phyloP scores from a whole-genome alignment of 164 flowering plant genomes.

The Magnolia officinalis region DNA sequence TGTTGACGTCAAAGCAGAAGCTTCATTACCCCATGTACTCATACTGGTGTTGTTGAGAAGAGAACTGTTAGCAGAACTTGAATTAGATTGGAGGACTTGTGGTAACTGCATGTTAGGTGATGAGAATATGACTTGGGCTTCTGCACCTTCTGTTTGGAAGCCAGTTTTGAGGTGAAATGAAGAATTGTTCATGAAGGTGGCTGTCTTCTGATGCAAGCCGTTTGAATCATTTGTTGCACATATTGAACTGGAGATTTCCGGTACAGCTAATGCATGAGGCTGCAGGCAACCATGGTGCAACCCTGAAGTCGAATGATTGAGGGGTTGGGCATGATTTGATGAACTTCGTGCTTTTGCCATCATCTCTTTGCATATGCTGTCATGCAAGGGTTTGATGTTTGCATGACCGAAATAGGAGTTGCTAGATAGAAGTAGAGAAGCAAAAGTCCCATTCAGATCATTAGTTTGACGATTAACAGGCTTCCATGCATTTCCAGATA shows the following conservation, averaged over 20 bases:
- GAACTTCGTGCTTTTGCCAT: slow-evolving; percentile 16
- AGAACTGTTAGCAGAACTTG: slow-evolving; percentile 11
- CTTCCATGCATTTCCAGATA: slow-evolving; percentile 16
- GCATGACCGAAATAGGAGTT: slow-evolving; percentile 23
- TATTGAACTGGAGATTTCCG: not conserved
- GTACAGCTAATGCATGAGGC: slow-evolving; percentile 2
- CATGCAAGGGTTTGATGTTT: slow-evolving; percentile 13
- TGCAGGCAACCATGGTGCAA: slow-evolving; percentile 10
- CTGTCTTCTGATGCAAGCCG: not conserved
- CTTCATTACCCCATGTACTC: slow-evolving; percentile 29
- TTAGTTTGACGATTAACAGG: slow-evolving; percentile 19
- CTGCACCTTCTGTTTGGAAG: slow-evolving; percentile 9
- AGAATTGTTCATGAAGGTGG: slow-evolving; percentile 10
- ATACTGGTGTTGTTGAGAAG: slow-evolving; percentile 20
- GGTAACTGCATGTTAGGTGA: slow-evolving; percentile 20
- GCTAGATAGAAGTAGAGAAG: slow-evolving; percentile 29
- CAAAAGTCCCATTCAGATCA: slow-evolving; percentile 30
- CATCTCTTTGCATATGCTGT: slow-evolving; percentile 20
- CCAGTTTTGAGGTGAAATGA: slow-evolving; percentile 13
- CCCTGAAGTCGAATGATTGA: slow-evolving; percentile 14
- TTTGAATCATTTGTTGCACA: not conserved
- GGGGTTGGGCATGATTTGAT: slow-evolving; percentile 9
- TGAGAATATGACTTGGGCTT: slow-evolving; percentile 21
- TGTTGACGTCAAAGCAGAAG: slow-evolving; percentile 30
- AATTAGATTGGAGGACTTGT: slow-evolving; percentile 15